Percentiles rank a stretch among this genome's conserved stretches.
phyloP scores from a whole-genome alignment of 2,329 filamentous ascomycete species.

The Stemphylium lycopersici region DNA sequence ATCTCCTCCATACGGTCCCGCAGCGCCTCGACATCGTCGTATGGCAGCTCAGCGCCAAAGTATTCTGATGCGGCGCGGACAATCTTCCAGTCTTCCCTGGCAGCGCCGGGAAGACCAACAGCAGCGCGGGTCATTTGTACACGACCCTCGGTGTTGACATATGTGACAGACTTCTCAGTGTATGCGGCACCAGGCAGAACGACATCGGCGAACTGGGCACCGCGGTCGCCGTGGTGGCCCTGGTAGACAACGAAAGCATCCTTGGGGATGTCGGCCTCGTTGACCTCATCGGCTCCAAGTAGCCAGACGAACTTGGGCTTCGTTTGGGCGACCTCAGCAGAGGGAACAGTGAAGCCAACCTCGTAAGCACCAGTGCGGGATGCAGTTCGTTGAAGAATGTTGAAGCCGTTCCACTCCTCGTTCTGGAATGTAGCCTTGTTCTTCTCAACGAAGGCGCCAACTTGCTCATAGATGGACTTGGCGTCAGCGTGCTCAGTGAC shows the following conservation, averaged over 20 bases:
- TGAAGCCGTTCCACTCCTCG: conserved; percentile 95
- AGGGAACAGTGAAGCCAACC: conserved; percentile 90
- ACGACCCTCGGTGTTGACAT: conserved; percentile 96
- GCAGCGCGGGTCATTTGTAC: conserved; percentile 93
- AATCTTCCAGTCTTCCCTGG: conserved; percentile 98
- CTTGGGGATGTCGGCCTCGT: conserved; percentile 85
- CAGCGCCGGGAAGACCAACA: conserved; percentile 84
- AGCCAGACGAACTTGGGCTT: conserved; percentile 97
- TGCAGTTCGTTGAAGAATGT: conserved; percentile 90
- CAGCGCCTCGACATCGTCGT: conserved; percentile 88
- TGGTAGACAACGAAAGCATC: conserved; percentile 97
- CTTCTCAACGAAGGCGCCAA: conserved; percentile 92
- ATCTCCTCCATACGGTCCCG: conserved; percentile 95
- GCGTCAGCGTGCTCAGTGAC: conserved; percentile 90
- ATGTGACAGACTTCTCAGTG: conserved; percentile 95
- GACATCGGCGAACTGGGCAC: conserved; percentile 90
- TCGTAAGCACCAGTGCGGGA: conserved; percentile 94
- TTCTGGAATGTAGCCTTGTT: conserved; percentile 87
- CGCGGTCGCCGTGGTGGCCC: conserved; percentile 94
- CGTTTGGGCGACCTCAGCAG: conserved; percentile 78
- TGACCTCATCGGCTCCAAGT: conserved; percentile 91
- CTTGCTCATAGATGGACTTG: conserved; percentile 89
- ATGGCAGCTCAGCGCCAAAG: conserved; percentile 82
- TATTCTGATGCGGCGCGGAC: conserved; percentile 92
- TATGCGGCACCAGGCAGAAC: conserved; percentile 94